Evolutionary conservation across 2,329 filamentous ascomycete species (phyloP), one percentile per base, ranked within the genome.

Genomic region (Blastomyces emzantsi): DNA sequence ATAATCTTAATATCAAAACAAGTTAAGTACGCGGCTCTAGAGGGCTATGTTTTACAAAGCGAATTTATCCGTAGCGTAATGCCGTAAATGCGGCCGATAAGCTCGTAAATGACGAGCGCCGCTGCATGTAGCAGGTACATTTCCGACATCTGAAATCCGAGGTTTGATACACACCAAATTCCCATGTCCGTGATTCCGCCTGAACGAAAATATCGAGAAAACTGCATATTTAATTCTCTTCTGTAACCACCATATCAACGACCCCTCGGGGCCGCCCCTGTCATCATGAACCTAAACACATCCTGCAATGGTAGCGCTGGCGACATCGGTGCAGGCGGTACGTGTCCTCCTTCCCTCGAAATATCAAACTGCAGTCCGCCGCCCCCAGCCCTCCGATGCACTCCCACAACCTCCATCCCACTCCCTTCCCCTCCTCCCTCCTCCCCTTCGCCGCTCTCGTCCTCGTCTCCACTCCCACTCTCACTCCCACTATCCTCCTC

Each of bases 401-500:
- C 75, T 6, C 74, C 74, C 3, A 75, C 73, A 65, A 76, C 66
- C 60, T 79, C 76, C 73, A 78, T 76, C 64, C 77, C 75, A 61
- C 74, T 81, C 33, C 67, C 72, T 2, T 69, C 71, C 22, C 76
- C 82, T 0, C 81, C 82, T 0, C 82, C 82, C 0, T 83, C 83
- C 19, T 81, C 81, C 33, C 68, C 72, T 5, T 69, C 71, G 25
- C 81, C 81, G 19, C 76, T 82, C 0, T 82, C 82, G 0, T 82
- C 82, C 0, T 83, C 83, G 0, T 84, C 83, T 0, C 85, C 85
- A 0, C 78, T 77, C 6, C 77, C 78, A 36, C 78, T 77, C 2
- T 77, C 77, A 9, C 77, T 78, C 1, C 76, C 76, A 2, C 75
- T 75, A 13, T 79, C 79, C 9, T 87, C 84, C 1, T 87, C 85